phyloP scores from a whole-genome alignment of 768 basidiomycete genomes.

The Rhodotorula kratochvilovae region DNA sequence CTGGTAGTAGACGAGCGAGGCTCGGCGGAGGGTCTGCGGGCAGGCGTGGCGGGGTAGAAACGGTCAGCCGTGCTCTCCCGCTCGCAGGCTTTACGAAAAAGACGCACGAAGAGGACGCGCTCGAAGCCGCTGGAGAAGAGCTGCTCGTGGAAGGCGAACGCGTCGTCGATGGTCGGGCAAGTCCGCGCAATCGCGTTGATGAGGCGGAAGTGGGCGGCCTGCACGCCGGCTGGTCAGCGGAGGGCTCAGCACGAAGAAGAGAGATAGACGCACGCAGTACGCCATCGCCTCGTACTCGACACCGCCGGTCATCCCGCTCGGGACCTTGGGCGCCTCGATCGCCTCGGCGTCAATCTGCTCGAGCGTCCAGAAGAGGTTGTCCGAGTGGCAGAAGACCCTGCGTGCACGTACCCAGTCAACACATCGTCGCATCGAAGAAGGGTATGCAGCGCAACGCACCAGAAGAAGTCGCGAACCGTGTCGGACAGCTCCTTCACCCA shows the following conservation, averaged over 20 bases:
- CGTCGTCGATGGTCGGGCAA: conserved; percentile 66
- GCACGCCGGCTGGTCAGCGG: neutral
- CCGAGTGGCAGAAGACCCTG: conserved; percentile 95
- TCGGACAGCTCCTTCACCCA: conserved; percentile 81
- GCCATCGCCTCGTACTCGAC: conserved; percentile 97
- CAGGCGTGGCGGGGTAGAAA: neutral
- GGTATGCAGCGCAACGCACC: conserved; percentile 34
- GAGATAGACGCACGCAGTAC: conserved; percentile 66
- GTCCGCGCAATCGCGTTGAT: conserved; percentile 71
- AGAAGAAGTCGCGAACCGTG: conserved; percentile 69
- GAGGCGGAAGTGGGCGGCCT: conserved; percentile 85
- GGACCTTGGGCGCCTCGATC: conserved; percentile 86
- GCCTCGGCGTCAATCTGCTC: conserved; percentile 73
- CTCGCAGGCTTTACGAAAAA: too few relatives aligned
- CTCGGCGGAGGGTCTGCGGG: conserved; percentile 86
- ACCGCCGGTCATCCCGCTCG: conserved; percentile 96
- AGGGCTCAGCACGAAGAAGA: neutral
- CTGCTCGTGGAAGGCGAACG: conserved; percentile 75
- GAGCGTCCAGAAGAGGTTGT: conserved; percentile 84
- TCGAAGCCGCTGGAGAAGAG: conserved; percentile 89
- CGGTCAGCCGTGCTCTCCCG: too few relatives aligned
- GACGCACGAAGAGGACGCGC: conserved; percentile 73
- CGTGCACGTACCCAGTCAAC: conserved; percentile 48
- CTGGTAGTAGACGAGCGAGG: conserved; percentile 89
- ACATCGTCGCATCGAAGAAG: too few relatives aligned